Evolutionary conservation across 306 rosid genomes (phyloP).

Genomic region (Inga oerstediana): DNA sequence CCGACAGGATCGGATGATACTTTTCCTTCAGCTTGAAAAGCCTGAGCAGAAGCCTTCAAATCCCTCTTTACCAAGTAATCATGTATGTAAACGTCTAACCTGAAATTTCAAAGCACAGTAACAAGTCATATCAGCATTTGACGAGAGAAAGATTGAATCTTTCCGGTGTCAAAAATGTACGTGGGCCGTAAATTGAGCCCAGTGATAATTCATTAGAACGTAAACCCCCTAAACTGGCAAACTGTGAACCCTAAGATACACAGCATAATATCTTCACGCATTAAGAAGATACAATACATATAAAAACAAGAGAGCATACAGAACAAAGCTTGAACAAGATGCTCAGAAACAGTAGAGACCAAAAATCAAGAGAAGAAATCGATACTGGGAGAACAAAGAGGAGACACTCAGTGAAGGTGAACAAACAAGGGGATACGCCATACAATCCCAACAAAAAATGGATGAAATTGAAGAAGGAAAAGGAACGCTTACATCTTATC

Average conservation of each 20-base stretch:
- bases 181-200: neutral
- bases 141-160: constrained; percentile 23
- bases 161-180: constrained; percentile 15
- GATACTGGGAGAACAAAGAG: neutral
- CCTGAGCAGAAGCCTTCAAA: constrained; percentile 97
- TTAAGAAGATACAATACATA: neutral
- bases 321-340: constrained; percentile 35
- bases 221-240: constrained; percentile 20
- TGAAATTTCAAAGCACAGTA: constrained; percentile 42
- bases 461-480: constrained; percentile 5
- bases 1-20: constrained; percentile 99
- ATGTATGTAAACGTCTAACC: constrained; percentile 98
- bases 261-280: constrained; percentile 11
- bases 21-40: constrained; percentile 97
- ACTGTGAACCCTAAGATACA: constrained; percentile 40
- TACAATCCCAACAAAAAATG: neutral
- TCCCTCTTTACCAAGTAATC: constrained; percentile 96
- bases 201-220: neutral
- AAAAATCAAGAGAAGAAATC: constrained; percentile 43
- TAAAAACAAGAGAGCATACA: neutral
- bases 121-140: constrained; percentile 17
- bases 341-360: constrained; percentile 8
- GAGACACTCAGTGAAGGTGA: constrained; percentile 24
- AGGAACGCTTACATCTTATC: constrained; percentile 82
- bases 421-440: constrained; percentile 30